Base-by-base conservation (phyloP, 371 early-diverging fungal genomes). In the Lichtheimia hyalospora region DNA sequence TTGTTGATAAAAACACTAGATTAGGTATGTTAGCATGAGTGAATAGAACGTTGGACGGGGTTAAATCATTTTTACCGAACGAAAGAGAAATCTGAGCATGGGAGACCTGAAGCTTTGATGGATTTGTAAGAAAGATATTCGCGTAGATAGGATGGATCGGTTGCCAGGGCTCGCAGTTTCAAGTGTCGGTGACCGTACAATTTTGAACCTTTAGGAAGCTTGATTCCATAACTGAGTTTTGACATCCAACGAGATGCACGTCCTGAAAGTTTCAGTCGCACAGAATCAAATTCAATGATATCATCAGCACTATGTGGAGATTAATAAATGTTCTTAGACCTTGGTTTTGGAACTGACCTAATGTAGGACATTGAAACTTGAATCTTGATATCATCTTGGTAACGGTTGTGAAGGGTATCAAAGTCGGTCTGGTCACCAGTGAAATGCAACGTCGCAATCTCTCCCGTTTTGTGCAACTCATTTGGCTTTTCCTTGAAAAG, bases 121-220 rank as follows among this genome's bases (percentile, higher is more conserved):
- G 46, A 18, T 46, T 15, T 10, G 62, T 46, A 24, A 63, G 66
- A 43, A 63, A 71, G 13, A 43, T 56, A 0, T 54, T 75, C 75
- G 28, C 72, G 75, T 6, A 75, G 23, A 24, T 75, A 75, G 5
- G 75, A 71, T 2, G 71, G 72, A 52, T 75, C 75, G 0, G 62
- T 67, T 20, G 58, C 54, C 5, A 75, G 15, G 1, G 72, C 57
- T 21, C 75, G 62, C 3, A 75, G 59, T 41, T 75, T 75, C 21
- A 75, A 12, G 5, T 66, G 54, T 40, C 58, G 63, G 25, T 59
- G 67, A 10, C 63, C 60, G 43, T 50, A 50, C 13, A 58, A 67
- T 1, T 48, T 50, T 0, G 46, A 57, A 7, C 49, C 21, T 12
- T 65, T 53, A 34, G 68, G 63, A 5, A 69, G 15, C 10, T 72